Evolutionary conservation across 2,329 filamentous ascomycete genomes (phyloP), one percentile per base, ranked within the genome.

Genomic region (Xylaria sp.): DNA sequence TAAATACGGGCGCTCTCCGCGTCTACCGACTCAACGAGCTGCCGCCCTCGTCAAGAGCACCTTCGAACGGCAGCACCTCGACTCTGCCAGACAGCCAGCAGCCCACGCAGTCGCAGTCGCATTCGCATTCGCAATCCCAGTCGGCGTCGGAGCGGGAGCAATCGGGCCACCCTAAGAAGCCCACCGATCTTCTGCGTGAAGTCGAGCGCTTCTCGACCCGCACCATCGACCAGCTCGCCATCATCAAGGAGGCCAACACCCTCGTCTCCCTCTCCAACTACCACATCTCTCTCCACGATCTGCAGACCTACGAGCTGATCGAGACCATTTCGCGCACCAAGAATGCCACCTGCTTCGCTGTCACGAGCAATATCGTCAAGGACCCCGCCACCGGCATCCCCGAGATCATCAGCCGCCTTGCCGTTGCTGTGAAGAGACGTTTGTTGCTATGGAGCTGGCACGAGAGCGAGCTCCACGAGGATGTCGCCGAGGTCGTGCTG

Each of bases 381-480:
- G 96, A 99, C 79, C 83, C 90, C 5, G 88, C 89, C 59, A 97
- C 93, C 0, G 92, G 92, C 27, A 94, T 99, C 59, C 94, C 94
- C 0, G 93, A 95, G 73, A 97, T 99, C 65, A 94, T 98, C 72
- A 97, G 93, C 64, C 87, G 94, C 44, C 84, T 99, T 60, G 96
- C 94, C 6, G 95, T 99, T 12, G 94, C 94, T 4, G 93, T 98
- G 40, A 98, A 98, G 85, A 87, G 96, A 76, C 92, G 93, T 75
- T 85, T 99, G 61, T 80, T 98, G 69, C 82, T 98, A 64, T 99
- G 96, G 94, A 93, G 91, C 76, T 99, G 97, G 96, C 92, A 96
- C 75, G 94, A 97, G 79, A 96, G 94, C 84, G 96, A 98, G 82
- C 85, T 98, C 50, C 87, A 87, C 57, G 85, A 88, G 3, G 90